Evolutionary conservation across 352 stramenopile genomes (phyloP), one percentile per base, ranked within the genome.

Genomic region (Peronospora farinosa): DNA sequence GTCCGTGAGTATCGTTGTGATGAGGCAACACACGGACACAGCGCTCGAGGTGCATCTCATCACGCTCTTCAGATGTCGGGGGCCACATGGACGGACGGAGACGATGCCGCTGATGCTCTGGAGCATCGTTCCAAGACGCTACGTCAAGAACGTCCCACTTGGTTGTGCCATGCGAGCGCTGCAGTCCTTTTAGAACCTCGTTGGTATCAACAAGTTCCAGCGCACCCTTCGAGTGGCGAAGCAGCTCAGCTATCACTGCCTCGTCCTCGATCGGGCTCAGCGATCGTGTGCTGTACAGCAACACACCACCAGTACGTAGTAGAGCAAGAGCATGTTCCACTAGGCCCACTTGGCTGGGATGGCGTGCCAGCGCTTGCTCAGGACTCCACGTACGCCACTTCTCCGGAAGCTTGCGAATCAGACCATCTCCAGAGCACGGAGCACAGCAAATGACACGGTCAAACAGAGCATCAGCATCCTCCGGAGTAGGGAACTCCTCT

Each of bases 1-100:
- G 97, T 0, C 95, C 97, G 43, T 97, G 95, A 0, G 95, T 98
- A 64, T 99, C 87, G 49, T 98, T 95, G 51, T 99, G 90, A 51
- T 99, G 96, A 15, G 97, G 97, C 11, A 98, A 72, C 19, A 99
- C 54, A 2, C 96, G 88, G 46, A 96, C 74, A 65, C 96, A 99
- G 5, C 84, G 73, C 30, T 97, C 74, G 15, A 99, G 58, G 30
- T 90, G 69, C 47, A 95, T 68, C 17, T 47, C 49, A 35, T 54
- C 40, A 16, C 47, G 60, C 51, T 95, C 72, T 21, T 83, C 57
- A 9, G 62, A 37, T 0, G 62, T 72, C 2, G 90, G 86, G 0
- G 86, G 69, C 72, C 89, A 97, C 74, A 97, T 94, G 7, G 83
- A 86, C 21, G 70, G 64, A 25, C 78, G 78, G 10, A 90, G 59